These are phyloP conservation scores for Salisapilia sapeloensis DNA, from an alignment of 352 stramenopile species.

Conservation along the genomic window DNA sequence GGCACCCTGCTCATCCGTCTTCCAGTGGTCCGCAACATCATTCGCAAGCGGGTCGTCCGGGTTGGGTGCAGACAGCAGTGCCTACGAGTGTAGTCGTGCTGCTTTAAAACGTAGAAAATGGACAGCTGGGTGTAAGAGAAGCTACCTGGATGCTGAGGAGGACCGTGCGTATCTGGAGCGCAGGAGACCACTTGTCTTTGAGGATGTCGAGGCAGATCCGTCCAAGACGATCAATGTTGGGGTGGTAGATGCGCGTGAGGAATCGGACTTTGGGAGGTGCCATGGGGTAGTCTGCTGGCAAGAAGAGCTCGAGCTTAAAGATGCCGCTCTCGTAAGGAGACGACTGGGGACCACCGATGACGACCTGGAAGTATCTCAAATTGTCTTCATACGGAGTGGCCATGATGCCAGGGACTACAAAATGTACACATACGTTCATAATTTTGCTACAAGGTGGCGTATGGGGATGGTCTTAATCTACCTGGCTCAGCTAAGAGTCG, in stretches of 20 bases:
- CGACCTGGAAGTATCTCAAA: slow-evolving; percentile 95
- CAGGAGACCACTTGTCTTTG: slow-evolving; percentile 98
- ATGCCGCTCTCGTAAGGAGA: slow-evolving; percentile 92
- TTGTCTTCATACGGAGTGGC: slow-evolving; percentile 96
- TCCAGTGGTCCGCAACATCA: slow-evolving; percentile 95
- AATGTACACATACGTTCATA: not conserved
- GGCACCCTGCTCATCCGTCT: slow-evolving; percentile 87
- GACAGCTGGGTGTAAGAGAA: slow-evolving; percentile 1
- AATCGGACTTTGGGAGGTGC: slow-evolving; percentile 94
- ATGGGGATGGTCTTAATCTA: slow-evolving; percentile 3
- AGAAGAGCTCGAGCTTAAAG: slow-evolving; percentile 95
- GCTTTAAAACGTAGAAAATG: not conserved
- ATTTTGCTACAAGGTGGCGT: not conserved
- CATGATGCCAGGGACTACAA: slow-evolving; percentile 87
- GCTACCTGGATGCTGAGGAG: slow-evolving; percentile 90
- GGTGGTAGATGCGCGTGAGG: slow-evolving; percentile 97
- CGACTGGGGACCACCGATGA: slow-evolving; percentile 91
- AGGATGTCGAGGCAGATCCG: slow-evolving; percentile 98
- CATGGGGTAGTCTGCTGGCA: slow-evolving; percentile 96
- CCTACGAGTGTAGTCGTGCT: slow-evolving; percentile 5
- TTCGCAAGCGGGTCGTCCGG: slow-evolving; percentile 95
- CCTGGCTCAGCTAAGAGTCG: slow-evolving; percentile 87
- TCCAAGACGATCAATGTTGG: slow-evolving; percentile 96
- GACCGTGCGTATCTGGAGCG: slow-evolving; percentile 97
- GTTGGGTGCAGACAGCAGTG: slow-evolving; percentile 92